Conservation (phyloP, 495 filamentous ascomycete genomes). For the Aspergillus cristatus region DNA sequence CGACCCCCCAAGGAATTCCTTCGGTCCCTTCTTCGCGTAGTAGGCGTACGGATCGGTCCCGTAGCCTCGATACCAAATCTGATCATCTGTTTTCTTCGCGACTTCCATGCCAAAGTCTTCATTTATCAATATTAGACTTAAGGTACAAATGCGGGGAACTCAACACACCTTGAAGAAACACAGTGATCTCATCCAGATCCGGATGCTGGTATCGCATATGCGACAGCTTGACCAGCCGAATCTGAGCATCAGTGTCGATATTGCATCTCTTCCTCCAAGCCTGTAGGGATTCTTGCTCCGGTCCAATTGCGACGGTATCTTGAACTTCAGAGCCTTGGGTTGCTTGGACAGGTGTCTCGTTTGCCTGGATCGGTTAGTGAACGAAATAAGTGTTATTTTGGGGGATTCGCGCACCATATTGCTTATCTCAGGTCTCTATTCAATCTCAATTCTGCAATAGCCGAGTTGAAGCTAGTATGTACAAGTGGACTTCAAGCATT, state of each 20-base stretch:
- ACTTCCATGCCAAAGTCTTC: conserved; percentile 49
- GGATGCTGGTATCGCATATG: conserved; percentile 41
- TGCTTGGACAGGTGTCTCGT: too few species aligned
- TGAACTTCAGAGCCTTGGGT: too few species aligned
- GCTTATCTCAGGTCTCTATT: too few species aligned
- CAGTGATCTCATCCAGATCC: conserved; percentile 26
- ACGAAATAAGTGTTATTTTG: too few species aligned
- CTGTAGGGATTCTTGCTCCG: conserved; percentile 9
- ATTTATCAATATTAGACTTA: not conserved
- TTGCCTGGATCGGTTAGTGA: too few species aligned
- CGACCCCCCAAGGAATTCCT: conserved; percentile 45
- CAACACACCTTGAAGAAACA: conserved; percentile 22
- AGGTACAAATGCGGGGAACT: not conserved
- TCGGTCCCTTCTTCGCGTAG: conserved; percentile 36
- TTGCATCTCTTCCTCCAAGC: conserved; percentile 22
- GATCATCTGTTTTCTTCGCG: conserved; percentile 31
- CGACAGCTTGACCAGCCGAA: conserved; percentile 25
- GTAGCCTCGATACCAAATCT: conserved; percentile 51
- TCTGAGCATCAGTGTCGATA: conserved; percentile 23
- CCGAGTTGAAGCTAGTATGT: too few species aligned
- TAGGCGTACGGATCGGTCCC: conserved; percentile 51
- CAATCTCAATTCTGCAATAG: too few species aligned
- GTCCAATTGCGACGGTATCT: conserved; percentile 22
- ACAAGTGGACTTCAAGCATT: too few species aligned
- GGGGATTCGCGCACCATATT: too few species aligned